phyloP scores from a whole-genome alignment of 306 rosid genomes.

The Vigna unguiculata region DNA sequence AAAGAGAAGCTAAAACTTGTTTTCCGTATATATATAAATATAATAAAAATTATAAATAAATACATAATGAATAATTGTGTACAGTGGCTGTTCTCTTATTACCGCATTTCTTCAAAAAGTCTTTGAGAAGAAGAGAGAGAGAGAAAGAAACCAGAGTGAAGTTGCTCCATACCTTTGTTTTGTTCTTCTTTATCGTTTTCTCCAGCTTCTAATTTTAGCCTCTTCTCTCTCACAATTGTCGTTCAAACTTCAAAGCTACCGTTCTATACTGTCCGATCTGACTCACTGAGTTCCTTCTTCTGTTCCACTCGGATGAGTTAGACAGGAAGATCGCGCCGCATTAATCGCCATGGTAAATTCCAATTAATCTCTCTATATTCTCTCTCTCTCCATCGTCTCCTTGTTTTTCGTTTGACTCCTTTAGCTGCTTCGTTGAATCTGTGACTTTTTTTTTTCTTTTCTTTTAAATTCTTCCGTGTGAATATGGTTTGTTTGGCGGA shows the following conservation, averaged over 20 bases:
- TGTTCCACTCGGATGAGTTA: constrained; percentile 84
- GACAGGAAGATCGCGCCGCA: constrained; percentile 54
- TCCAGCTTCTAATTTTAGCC: constrained; percentile 58
- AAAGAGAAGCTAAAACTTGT: constrained; percentile 50
- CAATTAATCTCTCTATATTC: constrained; percentile 50
- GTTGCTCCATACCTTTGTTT: constrained; percentile 52
- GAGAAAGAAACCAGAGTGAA: constrained; percentile 8
- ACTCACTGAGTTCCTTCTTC: constrained; percentile 57
- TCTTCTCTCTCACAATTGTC: constrained; percentile 48
- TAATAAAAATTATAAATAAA: neutral
- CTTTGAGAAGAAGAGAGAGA: constrained; percentile 38
- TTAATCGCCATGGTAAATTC: constrained; percentile 85
- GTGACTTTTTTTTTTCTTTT: constrained; percentile 40
- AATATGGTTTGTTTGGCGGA: neutral
- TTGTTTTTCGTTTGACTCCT: neutral
- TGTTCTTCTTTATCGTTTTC: constrained; percentile 60
- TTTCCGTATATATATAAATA: constrained; percentile 23
- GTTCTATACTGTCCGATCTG: constrained; percentile 66
- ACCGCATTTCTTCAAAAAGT: constrained; percentile 47
- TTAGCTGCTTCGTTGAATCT: constrained; percentile 48
- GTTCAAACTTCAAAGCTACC: constrained; percentile 52
- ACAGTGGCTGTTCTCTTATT: constrained; percentile 33
- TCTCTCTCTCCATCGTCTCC: neutral
- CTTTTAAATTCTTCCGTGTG: neutral
- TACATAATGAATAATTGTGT: constrained; percentile 37